Percentiles rank a stretch among this genome's conserved stretches.
Evolutionary conservation across 108 stramenopile species (phyloP).

Genomic region (Chaetoceros muelleri): DNA sequence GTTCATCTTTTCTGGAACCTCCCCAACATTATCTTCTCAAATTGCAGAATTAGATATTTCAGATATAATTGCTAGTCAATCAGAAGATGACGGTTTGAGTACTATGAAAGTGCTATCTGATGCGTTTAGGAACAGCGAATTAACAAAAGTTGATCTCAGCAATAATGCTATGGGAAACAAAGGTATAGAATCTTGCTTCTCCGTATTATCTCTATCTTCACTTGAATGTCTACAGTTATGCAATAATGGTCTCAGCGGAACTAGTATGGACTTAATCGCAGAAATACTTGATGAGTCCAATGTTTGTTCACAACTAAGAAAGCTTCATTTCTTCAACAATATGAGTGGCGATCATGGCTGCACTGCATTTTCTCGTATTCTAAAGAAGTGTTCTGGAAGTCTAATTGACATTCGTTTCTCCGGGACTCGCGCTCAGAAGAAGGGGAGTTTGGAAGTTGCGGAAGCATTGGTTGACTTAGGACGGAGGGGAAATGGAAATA

Average conservation of each 20-base stretch:
- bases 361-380: constrained; percentile 27
- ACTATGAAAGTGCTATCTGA: constrained; percentile 25
- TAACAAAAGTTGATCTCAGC: constrained; percentile 27
- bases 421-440: constrained; percentile 24
- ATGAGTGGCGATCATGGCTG: constrained; percentile 46
- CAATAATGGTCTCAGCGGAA: constrained; percentile 16
- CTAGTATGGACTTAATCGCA: constrained; percentile 28
- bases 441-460: constrained; percentile 11
- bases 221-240: constrained; percentile 28
- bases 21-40: not conserved
- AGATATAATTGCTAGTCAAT: constrained; percentile 28
- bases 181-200: constrained; percentile 22
- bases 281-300: constrained; percentile 17
- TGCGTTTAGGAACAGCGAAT: constrained; percentile 23
- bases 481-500: constrained; percentile 13
- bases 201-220: constrained; percentile 21
- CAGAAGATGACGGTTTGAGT: constrained; percentile 26
- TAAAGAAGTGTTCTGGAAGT: constrained; percentile 15
- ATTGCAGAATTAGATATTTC: constrained; percentile 25
- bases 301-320: constrained; percentile 23
- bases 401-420: constrained; percentile 21
- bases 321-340: constrained; percentile 43
- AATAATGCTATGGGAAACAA: constrained; percentile 43
- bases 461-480: constrained; percentile 12
- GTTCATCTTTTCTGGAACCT: not conserved